These are phyloP conservation scores for Cryptosporidium canis DNA, from an alignment of 169 alveolate species.

Conservation along the genomic window DNA sequence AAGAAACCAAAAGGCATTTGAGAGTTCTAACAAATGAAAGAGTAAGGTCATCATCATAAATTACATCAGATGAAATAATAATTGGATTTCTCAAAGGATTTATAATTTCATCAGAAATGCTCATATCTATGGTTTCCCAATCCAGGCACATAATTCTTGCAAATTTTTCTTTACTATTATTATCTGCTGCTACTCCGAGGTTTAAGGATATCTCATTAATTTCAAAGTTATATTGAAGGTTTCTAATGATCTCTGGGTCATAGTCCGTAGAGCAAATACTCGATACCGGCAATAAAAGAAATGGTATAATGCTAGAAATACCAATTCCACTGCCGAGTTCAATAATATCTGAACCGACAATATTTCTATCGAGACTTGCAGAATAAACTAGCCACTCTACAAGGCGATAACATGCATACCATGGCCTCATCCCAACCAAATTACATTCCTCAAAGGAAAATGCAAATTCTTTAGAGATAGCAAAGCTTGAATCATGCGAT, in stretches of 20 bases:
- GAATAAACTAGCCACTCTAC: conserved; percentile 40
- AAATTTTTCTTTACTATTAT: too few species aligned
- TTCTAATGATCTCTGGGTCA: conserved; percentile 3
- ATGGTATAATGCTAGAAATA: conserved; percentile 39
- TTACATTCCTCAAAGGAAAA: conserved; percentile 36
- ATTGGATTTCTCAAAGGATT: conserved; percentile 20
- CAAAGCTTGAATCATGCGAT: not conserved
- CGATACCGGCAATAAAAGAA: not conserved
- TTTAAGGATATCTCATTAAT: conserved; percentile 10
- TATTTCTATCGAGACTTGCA: not conserved
- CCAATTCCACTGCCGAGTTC: conserved; percentile 72
- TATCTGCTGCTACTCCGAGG: not conserved
- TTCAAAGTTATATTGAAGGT: conserved; percentile 28
- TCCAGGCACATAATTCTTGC: conserved; percentile 32
- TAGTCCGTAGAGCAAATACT: conserved; percentile 46
- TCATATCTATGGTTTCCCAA: conserved; percentile 36
- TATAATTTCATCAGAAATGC: conserved; percentile 8
- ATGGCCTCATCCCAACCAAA: conserved; percentile 63
- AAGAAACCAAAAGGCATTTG: not conserved
- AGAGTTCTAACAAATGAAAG: conserved; percentile 8
- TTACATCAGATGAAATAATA: conserved; percentile 61
- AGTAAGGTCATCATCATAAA: conserved; percentile 49
- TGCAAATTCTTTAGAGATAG: not conserved
- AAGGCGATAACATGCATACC: conserved; percentile 59
- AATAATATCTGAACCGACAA: conserved; percentile 8